Evolutionary conservation across 306 rosid genomes (phyloP).

Genomic region (Hippophae tibetana): DNA sequence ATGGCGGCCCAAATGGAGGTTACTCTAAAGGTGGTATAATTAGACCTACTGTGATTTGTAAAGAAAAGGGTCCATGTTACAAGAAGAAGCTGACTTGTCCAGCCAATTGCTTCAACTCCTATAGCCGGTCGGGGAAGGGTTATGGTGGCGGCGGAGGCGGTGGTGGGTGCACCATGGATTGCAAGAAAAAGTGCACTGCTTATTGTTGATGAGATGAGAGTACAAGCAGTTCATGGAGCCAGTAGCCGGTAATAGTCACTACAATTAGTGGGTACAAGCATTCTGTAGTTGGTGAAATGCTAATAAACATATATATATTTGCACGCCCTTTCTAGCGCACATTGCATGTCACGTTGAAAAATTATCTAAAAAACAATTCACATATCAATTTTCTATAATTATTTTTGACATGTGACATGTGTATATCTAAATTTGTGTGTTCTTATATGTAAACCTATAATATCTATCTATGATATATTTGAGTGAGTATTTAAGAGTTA

Average conservation of each 20-base stretch:
- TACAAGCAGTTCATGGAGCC: background rate
- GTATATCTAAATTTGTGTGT: too few species aligned
- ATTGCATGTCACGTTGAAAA: too few species aligned
- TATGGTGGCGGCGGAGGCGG: conserved; percentile 87
- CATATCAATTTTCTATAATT: too few species aligned
- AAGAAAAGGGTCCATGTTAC: conserved; percentile 76
- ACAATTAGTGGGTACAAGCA: background rate
- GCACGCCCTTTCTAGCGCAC: too few species aligned
- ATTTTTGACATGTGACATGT: too few species aligned
- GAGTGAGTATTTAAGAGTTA: too few species aligned
- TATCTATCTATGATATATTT: too few species aligned
- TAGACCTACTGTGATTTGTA: conserved; percentile 54
- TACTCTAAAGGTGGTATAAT: conserved; percentile 40
- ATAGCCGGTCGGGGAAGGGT: conserved; percentile 80
- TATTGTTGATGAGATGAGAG: conserved; percentile 34
- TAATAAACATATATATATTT: too few species aligned
- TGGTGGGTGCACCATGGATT: conserved; percentile 88
- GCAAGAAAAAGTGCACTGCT: conserved; percentile 69
- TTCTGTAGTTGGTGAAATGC: background rate
- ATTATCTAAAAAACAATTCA: too few species aligned
- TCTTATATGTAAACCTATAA: too few species aligned
- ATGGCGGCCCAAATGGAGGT: conserved; percentile 78
- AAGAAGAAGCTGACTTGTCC: conserved; percentile 81
- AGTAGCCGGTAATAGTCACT: conserved; percentile 15
- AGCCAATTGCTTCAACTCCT: conserved; percentile 84